Evolutionary conservation across 2,329 filamentous ascomycete genomes (phyloP), one percentile per base, ranked within the genome.

Genomic region (Ophiostoma fasciatum): DNA sequence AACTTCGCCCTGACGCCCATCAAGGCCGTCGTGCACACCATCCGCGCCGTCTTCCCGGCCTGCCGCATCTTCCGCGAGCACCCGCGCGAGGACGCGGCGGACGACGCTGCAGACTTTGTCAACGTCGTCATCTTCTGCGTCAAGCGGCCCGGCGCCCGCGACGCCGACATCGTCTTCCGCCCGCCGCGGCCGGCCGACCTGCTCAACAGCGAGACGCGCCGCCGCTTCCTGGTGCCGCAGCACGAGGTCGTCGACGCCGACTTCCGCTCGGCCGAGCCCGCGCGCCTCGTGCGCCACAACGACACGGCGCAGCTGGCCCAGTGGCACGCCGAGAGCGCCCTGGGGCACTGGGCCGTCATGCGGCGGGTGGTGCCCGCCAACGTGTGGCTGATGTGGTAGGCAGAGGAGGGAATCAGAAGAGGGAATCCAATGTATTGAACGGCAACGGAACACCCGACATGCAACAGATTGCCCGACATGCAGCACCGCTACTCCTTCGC

Each of bases 61-160:
- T 98, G 90, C 59, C 82, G 85, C 41, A 74, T 93, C 48, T 98
- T 85, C 68, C 78, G 90, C 43, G 90, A 98, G 58, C 66, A 70
- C 19, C 65, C 73, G 4, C 5, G 56, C 57, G 55, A 58, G 1
- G 58, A 61, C 18, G 57, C 61, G 7, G 54, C 71, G 17, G 61
- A 63, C 25, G 56, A 62, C 14, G 63, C 62, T 3, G 58, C 61
- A 20, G 82, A 94, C 51, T 94, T 96, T 55, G 83, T 85, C 52
- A 98, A 98, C 62, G 84, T 96, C 71, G 82, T 96, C 31, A 75
- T 96, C 41, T 94, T 94, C 62, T 98, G 90, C 64, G 76, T 72
- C 40, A 88, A 85, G 58, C 63, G 60, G 10, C 39, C 43, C 18
- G 49, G 49, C 4, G 0, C 58, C 85, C 26, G 25, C 3, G 31